phyloP scores from a whole-genome alignment of 2,329 filamentous ascomycete species.

The Thielaviopsis punctulata region DNA sequence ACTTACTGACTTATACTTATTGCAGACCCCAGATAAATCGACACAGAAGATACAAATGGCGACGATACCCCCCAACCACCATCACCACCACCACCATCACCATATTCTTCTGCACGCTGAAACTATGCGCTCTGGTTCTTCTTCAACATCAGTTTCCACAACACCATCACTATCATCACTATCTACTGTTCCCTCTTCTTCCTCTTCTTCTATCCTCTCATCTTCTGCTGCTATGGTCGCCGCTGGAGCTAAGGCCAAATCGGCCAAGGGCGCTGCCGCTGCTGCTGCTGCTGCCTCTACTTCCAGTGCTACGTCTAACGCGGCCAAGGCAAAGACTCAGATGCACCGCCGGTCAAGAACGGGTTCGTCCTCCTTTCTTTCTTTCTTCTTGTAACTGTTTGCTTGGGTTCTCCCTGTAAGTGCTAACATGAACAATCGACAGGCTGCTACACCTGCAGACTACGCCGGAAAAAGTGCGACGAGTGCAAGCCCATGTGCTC shows the following conservation, averaged over 20 bases:
- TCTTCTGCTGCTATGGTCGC: conserved; percentile 49
- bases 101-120: conserved; percentile 33
- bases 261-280: conserved; percentile 33
- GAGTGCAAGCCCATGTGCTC: conserved; percentile 45
- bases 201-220: conserved; percentile 41
- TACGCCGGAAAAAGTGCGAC: conserved; percentile 53
- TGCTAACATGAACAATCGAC: conserved; percentile 9
- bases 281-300: conserved; percentile 20
- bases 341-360: conserved; percentile 90
- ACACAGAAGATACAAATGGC: conserved; percentile 42
- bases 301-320: neutral
- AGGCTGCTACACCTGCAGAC: conserved; percentile 53
- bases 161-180: conserved; percentile 16
- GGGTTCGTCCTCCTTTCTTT: conserved; percentile 37
- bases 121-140: conserved; percentile 8
- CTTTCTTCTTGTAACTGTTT: conserved; percentile 15
- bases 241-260: conserved; percentile 32
- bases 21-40: neutral
- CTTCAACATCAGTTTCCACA: conserved; percentile 5
- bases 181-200: conserved; percentile 37
- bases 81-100: conserved; percentile 25
- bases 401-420: conserved; percentile 1
- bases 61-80: conserved; percentile 45
- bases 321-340: conserved; percentile 55
- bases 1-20: neutral